These are phyloP conservation scores for Elsinoe perseae DNA, from an alignment of 2,329 filamentous ascomycete genomes.

Conservation along the genomic window DNA sequence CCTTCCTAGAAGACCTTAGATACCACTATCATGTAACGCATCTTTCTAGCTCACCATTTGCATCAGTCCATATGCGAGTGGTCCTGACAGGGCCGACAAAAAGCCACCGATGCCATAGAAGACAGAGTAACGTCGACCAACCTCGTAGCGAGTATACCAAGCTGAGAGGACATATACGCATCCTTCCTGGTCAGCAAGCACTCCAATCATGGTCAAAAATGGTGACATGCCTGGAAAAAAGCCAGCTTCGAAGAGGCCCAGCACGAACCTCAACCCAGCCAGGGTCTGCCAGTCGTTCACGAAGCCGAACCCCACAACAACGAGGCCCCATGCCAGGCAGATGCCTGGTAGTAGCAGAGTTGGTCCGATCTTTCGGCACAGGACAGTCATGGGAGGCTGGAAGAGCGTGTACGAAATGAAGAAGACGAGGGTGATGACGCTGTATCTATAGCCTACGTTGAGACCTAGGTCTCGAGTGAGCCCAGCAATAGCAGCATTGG, in stretches of 20 bases:
- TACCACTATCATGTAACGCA: not conserved
- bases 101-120: constrained; percentile 46
- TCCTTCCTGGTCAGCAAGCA: constrained; percentile 13
- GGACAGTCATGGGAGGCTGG: constrained; percentile 62
- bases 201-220: not conserved
- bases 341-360: constrained; percentile 29
- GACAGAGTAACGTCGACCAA: constrained; percentile 35
- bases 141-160: constrained; percentile 30
- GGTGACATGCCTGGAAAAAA: constrained; percentile 46
- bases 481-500: constrained; percentile 30
- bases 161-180: constrained; percentile 56
- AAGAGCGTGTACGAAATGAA: constrained; percentile 66
- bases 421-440: constrained; percentile 57
- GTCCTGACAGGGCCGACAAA: constrained; percentile 42
- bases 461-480: constrained; percentile 29
- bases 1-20: constrained; percentile 33
- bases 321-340: constrained; percentile 50
- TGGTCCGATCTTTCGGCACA: constrained; percentile 57
- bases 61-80: constrained; percentile 32
- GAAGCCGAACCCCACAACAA: constrained; percentile 60
- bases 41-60: constrained; percentile 22
- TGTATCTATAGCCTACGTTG: constrained; percentile 26
- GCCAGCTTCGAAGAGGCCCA: constrained; percentile 58
- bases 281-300: constrained; percentile 45
- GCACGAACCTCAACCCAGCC: constrained; percentile 49